Evolutionary conservation across 495 filamentous ascomycete genomes (phyloP).

Genomic region (Penicillium longicatenatum): DNA sequence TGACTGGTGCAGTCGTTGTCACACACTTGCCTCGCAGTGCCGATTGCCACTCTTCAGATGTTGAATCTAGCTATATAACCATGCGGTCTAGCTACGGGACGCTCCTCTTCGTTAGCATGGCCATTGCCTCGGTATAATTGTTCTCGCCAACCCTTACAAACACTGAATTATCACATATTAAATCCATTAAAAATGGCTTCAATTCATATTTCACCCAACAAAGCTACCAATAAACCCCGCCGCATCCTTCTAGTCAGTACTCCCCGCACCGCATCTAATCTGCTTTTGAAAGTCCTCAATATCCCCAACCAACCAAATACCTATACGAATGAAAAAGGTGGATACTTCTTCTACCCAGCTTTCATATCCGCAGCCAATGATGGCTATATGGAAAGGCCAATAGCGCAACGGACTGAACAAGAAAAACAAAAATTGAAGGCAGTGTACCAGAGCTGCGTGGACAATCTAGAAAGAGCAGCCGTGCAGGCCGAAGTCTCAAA

Average conservation of each 20-base stretch:
- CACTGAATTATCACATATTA: background rate
- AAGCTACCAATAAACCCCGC: background rate
- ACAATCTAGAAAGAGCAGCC: slow-evolving; percentile 29
- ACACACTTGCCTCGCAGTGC: background rate
- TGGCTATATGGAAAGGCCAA: slow-evolving; percentile 14
- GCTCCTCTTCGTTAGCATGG: background rate
- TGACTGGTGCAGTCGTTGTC: background rate
- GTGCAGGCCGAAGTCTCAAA: slow-evolving; percentile 22
- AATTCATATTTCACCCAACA: background rate
- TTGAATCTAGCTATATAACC: background rate
- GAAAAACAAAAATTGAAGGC: slow-evolving; percentile 15
- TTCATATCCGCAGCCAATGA: background rate
- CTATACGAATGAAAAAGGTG: slow-evolving; percentile 28
- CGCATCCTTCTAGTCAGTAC: slow-evolving; percentile 30
- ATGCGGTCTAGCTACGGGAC: background rate
- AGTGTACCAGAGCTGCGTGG: slow-evolving; percentile 23
- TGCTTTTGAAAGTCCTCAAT: slow-evolving; percentile 39
- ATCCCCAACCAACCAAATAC: slow-evolving; percentile 39
- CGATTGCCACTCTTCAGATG: background rate
- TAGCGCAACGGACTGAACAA: slow-evolving; percentile 30
- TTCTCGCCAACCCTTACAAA: too few species aligned
- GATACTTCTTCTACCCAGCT: slow-evolving; percentile 41
- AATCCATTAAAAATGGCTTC: background rate
- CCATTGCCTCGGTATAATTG: too few species aligned
- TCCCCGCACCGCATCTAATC: slow-evolving; percentile 48